Percentiles rank a stretch among this genome's conserved stretches.
Evolutionary conservation across 352 stramenopile species (phyloP).

Genomic region (Pythium oligandrum): DNA sequence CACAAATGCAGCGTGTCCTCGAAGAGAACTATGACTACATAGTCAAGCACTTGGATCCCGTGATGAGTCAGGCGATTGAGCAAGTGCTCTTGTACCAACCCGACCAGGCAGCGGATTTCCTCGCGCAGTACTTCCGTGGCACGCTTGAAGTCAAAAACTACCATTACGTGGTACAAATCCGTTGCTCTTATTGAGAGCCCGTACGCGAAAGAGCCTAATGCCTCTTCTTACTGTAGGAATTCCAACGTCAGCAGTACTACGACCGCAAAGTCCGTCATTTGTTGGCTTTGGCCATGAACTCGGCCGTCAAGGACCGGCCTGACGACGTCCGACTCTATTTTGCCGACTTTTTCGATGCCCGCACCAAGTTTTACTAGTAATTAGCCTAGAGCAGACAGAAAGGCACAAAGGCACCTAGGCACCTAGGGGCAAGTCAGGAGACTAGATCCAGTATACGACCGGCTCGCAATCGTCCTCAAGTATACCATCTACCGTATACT

Average conservation of each 20-base stretch:
- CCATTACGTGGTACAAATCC: slow-evolving; percentile 55
- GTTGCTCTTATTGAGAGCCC: not conserved
- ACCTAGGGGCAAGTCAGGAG: no score
- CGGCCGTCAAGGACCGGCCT: slow-evolving; percentile 56
- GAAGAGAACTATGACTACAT: slow-evolving; percentile 72
- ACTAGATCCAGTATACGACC: no score
- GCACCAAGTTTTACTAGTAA: slow-evolving; percentile 56
- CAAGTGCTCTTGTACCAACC: slow-evolving; percentile 70
- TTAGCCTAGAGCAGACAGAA: no score
- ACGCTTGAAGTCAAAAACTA: slow-evolving; percentile 72
- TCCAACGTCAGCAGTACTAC: slow-evolving; percentile 66
- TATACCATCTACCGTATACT: no score
- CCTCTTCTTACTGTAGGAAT: slow-evolving; percentile 26
- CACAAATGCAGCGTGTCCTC: slow-evolving; percentile 37
- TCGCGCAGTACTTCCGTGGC: slow-evolving; percentile 55
- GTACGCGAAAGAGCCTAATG: not conserved
- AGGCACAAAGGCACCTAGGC: no score
- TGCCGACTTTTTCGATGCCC: slow-evolving; percentile 62
- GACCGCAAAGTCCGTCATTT: slow-evolving; percentile 75
- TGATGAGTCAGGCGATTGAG: slow-evolving; percentile 60
- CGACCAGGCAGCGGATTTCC: slow-evolving; percentile 65
- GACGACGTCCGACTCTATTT: slow-evolving; percentile 44
- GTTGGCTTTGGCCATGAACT: slow-evolving; percentile 56
- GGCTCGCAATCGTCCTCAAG: no score
- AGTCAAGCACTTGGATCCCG: slow-evolving; percentile 51